Evolutionary conservation across 1,284 basidiomycete species (phyloP).

Genomic region (Coniferiporia weirii): DNA sequence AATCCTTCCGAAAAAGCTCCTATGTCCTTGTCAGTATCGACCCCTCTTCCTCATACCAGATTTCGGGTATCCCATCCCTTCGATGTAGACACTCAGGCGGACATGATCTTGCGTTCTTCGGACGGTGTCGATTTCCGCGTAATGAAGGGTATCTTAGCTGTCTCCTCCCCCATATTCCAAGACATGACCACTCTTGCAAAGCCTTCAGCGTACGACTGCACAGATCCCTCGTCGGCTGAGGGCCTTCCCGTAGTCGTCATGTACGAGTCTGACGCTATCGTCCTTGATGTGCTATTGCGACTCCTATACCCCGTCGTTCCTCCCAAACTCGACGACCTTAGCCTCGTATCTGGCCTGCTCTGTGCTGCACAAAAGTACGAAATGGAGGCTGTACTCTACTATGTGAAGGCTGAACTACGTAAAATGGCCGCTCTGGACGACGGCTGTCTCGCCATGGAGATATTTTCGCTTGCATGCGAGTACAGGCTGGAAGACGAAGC

Average conservation of each 20-base stretch:
- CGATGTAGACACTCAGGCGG: constrained; percentile 20
- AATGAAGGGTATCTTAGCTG: constrained; percentile 38
- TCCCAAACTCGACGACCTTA: not conserved
- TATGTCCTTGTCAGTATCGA: too few species aligned
- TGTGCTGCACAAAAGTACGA: not conserved
- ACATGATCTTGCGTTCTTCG: constrained; percentile 41
- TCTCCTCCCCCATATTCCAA: constrained; percentile 42
- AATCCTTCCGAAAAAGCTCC: not conserved
- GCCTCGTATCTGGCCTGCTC: not conserved
- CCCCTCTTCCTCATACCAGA: not conserved
- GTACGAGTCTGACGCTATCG: not conserved
- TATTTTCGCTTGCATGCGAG: constrained; percentile 8
- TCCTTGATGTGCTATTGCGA: not conserved
- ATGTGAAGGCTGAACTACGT: not conserved
- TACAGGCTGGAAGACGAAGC: constrained; percentile 1
- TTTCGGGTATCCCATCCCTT: not conserved
- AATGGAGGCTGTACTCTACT: not conserved
- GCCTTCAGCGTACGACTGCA: not conserved
- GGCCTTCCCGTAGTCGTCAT: not conserved
- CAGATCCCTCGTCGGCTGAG: not conserved
- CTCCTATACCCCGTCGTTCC: not conserved
- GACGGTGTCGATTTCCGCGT: constrained; percentile 42
- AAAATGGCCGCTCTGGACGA: not conserved
- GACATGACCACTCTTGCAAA: constrained; percentile 36
- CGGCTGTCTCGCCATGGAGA: not conserved